phyloP scores from a whole-genome alignment of 805 yeast genomes.

The Clavispora asparagi region DNA sequence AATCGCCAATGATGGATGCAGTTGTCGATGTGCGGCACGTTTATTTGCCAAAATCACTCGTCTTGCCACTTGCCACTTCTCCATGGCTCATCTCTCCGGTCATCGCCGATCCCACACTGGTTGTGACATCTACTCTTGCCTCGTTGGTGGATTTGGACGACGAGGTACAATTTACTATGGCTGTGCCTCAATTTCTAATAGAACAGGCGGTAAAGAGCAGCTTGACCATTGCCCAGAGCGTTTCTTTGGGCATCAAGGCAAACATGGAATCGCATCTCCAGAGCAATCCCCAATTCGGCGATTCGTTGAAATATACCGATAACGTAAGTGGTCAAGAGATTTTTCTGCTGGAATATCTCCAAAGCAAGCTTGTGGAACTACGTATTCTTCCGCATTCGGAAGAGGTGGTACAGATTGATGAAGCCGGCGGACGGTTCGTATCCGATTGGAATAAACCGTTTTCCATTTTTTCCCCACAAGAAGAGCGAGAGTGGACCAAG shows the following conservation, averaged over 20 bases:
- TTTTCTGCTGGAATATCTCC: background rate
- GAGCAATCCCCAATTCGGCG: background rate
- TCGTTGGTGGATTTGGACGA: constrained; percentile 1
- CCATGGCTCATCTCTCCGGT: constrained; percentile 7
- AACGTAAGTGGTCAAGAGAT: background rate
- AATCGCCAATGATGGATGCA: background rate
- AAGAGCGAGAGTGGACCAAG: background rate
- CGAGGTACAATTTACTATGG: constrained; percentile 3
- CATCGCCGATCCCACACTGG: constrained; percentile 3
- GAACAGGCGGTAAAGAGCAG: background rate
- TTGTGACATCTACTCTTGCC: background rate
- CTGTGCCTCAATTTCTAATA: background rate
- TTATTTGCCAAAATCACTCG: constrained; percentile 3
- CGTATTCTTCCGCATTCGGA: background rate
- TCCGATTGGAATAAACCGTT: background rate
- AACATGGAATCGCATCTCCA: constrained; percentile 1
- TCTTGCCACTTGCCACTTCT: background rate
- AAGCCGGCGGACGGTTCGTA: background rate
- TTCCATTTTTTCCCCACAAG: background rate
- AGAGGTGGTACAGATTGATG: background rate
- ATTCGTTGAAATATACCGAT: background rate
- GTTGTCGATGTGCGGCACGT: constrained; percentile 6
- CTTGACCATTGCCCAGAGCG: constrained; percentile 2
- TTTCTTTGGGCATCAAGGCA: constrained; percentile 3
- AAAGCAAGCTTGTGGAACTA: background rate